These are phyloP conservation scores for Penstemon eatonii DNA, from an alignment of 257 asterid genomes.

Conservation along the genomic window DNA sequence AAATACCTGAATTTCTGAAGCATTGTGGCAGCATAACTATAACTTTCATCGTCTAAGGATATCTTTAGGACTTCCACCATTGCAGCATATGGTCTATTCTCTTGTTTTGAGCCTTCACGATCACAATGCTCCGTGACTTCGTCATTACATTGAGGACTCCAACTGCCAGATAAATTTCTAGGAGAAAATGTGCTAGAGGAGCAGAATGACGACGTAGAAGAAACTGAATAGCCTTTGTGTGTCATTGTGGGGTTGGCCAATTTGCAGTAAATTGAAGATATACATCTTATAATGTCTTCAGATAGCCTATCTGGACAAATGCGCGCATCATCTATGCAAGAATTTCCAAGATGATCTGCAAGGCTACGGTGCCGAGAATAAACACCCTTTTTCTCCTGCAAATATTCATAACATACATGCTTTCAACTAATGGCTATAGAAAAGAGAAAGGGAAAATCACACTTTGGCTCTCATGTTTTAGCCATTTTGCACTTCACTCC, in stretches of 20 bases:
- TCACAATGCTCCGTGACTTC: constrained; percentile 42
- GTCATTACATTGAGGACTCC: constrained; percentile 72
- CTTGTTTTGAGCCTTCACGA: constrained; percentile 49
- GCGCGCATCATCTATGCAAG: constrained; percentile 43
- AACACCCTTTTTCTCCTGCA: constrained; percentile 57
- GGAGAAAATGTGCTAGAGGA: constrained; percentile 85
- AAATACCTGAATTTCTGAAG: constrained; percentile 78
- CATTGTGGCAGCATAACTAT: constrained; percentile 66
- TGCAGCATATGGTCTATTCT: constrained; percentile 43
- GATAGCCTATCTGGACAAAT: constrained; percentile 67
- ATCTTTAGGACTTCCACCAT: constrained; percentile 57
- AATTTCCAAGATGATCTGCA: constrained; percentile 72
- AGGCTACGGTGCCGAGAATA: constrained; percentile 57
- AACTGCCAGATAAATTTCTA: constrained; percentile 67
- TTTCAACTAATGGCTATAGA: too few species aligned
- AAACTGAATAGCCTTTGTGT: constrained; percentile 55
- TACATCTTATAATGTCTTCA: constrained; percentile 70
- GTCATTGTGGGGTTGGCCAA: constrained; percentile 45
- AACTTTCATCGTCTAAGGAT: constrained; percentile 65
- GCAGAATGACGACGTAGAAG: constrained; percentile 73
- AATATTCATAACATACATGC: constrained; percentile 1
- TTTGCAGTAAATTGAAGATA: constrained; percentile 81
- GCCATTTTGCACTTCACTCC: too few species aligned
- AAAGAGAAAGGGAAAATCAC: too few species aligned
- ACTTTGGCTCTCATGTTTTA: too few species aligned